Evolutionary conservation across 2,329 filamentous ascomycete species (phyloP).

Genomic region (Ilyonectria sp.): DNA sequence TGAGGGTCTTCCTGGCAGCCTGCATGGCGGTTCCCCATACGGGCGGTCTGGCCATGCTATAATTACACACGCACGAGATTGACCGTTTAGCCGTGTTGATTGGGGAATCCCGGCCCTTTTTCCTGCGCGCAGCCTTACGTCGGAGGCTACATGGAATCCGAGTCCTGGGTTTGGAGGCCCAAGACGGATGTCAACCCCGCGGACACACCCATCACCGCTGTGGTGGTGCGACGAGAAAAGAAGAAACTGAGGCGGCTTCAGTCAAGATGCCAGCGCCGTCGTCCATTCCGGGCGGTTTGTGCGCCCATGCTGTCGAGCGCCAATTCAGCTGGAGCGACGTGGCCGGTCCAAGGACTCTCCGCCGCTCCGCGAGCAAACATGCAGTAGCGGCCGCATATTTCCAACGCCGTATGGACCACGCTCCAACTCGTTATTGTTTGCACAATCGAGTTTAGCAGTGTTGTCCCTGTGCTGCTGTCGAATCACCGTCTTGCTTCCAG

Average conservation of each 20-base stretch:
- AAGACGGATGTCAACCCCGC: slow-evolving; percentile 20
- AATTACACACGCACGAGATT: slow-evolving; percentile 37
- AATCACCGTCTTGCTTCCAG: slow-evolving; percentile 26
- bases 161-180: slow-evolving; percentile 17
- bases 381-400: background rate
- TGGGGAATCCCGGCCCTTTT: slow-evolving; percentile 15
- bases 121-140: slow-evolving; percentile 22
- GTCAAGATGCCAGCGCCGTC: no score
- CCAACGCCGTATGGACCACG: background rate
- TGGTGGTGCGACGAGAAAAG: slow-evolving; percentile 7
- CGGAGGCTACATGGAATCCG: slow-evolving; percentile 10
- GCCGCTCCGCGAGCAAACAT: slow-evolving; percentile 9
- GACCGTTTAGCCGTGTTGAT: slow-evolving; percentile 26
- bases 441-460: slow-evolving; percentile 31
- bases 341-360: slow-evolving; percentile 1
- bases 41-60: slow-evolving; percentile 32
- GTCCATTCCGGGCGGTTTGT: background rate
- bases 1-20: slow-evolving; percentile 4
- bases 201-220: slow-evolving; percentile 11
- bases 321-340: background rate
- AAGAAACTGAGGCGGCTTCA: background rate
- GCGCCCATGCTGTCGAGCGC: slow-evolving; percentile 10
- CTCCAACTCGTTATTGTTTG: slow-evolving; percentile 20
- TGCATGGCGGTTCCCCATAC: background rate
- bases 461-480: slow-evolving; percentile 31